Evolutionary conservation across 306 rosid species (phyloP), one percentile per base, ranked within the genome.

Genomic region (Medicago arabica): DNA sequence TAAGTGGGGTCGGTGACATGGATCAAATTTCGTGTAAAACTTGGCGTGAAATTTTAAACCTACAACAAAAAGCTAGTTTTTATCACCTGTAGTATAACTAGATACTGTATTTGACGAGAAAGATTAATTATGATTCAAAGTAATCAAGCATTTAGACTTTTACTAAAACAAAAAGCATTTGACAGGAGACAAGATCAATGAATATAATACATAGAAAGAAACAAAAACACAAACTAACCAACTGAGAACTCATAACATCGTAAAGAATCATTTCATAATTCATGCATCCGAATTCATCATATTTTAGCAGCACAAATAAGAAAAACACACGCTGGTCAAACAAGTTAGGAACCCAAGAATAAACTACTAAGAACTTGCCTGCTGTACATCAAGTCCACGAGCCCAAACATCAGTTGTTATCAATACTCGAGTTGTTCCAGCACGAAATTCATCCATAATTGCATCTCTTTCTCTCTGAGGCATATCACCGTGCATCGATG

Each of bases 371-470:
- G 19, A 83, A 86, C 89, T 86, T 84, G 72, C 98, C 98, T 95
- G 97, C 81, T 95, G 98, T 50, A 92, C 98, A 85, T 94, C 98
- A 85, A 94, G 87, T 25, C 98, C 98, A 46, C 98, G 89, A 8
- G 98, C 98, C 98, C 98, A 94, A 75, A 94, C 96, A 90, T 94
- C 98, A 9, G 97, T 94, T 39, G 98, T 94, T 43, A 94, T 94
- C 62, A 94, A 90, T 12, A 94, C 98, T 23, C 98, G 96, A 62
- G 98, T 94, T 70, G 89, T 83, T 62, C 97, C 98, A 73, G 90
- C 64, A 41, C 97, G 89, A 36, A 94, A 94, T 89, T 94, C 98
- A 19, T 80, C 86, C 98, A 94, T 94, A 70, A 94, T 94, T 57
- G 96, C 98, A 83, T 94, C 98, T 85, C 98, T 84, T 78, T 94